These are phyloP conservation scores for Centella asiatica DNA, from an alignment of 129 eudicot species.

Conservation along the genomic window DNA sequence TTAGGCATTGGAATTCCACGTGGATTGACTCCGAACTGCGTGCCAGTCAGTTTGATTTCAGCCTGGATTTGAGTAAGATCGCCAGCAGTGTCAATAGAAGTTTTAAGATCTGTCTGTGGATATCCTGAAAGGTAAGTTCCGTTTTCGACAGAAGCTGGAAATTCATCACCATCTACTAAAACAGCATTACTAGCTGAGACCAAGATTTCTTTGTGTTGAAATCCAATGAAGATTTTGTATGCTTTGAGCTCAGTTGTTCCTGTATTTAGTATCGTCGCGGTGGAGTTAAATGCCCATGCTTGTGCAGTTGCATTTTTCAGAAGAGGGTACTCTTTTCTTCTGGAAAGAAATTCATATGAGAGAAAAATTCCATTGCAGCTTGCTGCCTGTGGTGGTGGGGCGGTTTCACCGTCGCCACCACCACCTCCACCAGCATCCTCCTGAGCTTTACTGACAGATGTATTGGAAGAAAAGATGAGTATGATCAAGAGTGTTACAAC, in stretches of 20 bases:
- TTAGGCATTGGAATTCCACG: slow-evolving; percentile 11
- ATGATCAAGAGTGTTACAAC: background rate
- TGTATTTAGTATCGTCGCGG: slow-evolving; percentile 7
- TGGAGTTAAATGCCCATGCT: slow-evolving; percentile 18
- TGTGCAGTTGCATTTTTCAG: slow-evolving; percentile 20
- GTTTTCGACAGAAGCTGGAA: slow-evolving; percentile 13
- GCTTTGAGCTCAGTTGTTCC: slow-evolving; percentile 7
- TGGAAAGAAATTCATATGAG: slow-evolving; percentile 2
- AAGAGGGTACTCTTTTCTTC: slow-evolving; percentile 15
- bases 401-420: background rate
- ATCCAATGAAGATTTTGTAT: slow-evolving; percentile 6
- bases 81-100: slow-evolving; percentile 20
- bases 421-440: background rate
- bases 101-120: slow-evolving; percentile 19
- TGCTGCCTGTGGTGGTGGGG: slow-evolving; percentile 17
- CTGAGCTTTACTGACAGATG: background rate
- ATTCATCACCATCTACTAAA: slow-evolving; percentile 8
- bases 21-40: slow-evolving; percentile 17
- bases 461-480: background rate
- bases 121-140: slow-evolving; percentile 17
- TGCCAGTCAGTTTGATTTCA: slow-evolving; percentile 5
- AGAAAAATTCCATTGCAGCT: slow-evolving; percentile 14
- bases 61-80: slow-evolving; percentile 19
- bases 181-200: slow-evolving; percentile 9
- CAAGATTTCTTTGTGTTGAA: slow-evolving; percentile 11